phyloP scores from a whole-genome alignment of 2,329 filamentous ascomycete genomes.

The Immersiporthe knoxdaviesiana region DNA sequence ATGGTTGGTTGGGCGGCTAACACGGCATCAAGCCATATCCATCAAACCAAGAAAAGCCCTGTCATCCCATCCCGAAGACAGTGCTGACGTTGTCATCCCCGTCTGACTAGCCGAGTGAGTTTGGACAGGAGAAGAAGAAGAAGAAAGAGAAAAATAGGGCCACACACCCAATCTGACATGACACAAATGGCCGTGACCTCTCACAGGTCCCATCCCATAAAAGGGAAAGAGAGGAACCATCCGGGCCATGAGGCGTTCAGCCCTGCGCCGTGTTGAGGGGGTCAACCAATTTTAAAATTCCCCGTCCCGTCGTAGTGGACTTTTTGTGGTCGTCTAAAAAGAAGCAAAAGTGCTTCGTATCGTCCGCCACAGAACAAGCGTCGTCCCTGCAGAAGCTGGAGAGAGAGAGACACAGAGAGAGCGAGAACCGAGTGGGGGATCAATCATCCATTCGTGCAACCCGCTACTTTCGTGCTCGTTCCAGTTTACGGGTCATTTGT shows the following conservation, averaged over 20 bases:
- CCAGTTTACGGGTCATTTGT: too few species aligned
- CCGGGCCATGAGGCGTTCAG: constrained; percentile 1
- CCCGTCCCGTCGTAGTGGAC: neutral
- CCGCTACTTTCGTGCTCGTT: too few species aligned
- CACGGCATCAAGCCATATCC: neutral
- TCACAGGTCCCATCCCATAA: neutral
- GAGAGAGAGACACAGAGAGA: too few species aligned
- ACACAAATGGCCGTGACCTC: neutral
- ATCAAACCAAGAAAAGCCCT: neutral
- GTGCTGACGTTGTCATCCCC: neutral
- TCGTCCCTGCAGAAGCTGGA: neutral
- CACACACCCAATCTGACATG: neutral
- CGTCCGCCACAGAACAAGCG: neutral
- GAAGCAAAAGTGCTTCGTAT: neutral
- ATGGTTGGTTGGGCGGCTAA: neutral
- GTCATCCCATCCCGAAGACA: neutral
- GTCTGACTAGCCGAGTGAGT: too few species aligned
- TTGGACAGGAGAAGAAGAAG: neutral
- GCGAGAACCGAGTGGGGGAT: too few species aligned
- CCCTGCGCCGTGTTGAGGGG: neutral
- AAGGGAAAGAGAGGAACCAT: neutral
- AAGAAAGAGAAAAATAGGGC: too few species aligned
- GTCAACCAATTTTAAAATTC: constrained; percentile 1
- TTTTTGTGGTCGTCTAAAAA: neutral
- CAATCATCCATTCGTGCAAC: too few species aligned